Evolutionary conservation across 78 protist species (phyloP), one percentile per base, ranked within the genome.

Genomic region (Ministeria vibrans): DNA sequence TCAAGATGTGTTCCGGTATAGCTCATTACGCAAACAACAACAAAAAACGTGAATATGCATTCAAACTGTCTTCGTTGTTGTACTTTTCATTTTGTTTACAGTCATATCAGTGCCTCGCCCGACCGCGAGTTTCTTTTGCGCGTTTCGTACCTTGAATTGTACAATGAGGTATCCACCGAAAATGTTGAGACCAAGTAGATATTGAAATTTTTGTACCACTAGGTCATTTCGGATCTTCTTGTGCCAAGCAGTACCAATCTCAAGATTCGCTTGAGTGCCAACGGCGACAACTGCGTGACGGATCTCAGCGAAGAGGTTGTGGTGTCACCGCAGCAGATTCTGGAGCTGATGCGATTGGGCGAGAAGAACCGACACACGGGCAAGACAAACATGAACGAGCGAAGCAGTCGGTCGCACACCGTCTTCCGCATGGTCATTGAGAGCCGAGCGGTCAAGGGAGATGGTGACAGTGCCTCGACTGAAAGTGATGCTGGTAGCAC

Each of bases 351-450:
- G 72, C 64, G 46, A 4, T 1, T 11, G 34, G 91, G 91, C 32
- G 90, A 85, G 43, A 46, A 75, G 30, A 20, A 3, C 23, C 75
- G 98, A 7, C 83, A 72, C 74, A 36, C 81, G 36, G 95, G 93
- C 13, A 28, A 80, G 32, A 91, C 93, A 22, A 68, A 86, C 72
- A 91, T 93, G 95, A 92, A 95, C 83, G 90, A 87, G 28, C 79
- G 44, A 9, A 79, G 89, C 73, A 61, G 83, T 36, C 86, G 98
- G 39, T 91, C 96, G 27, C 98, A 95, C 88, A 82, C 95, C 42
- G 81, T 95, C 69, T 91, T 92, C 73, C 82, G 92, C 32, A 34
- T 93, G 59, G 74, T 86, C 30, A 75, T 90, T n/a, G 90, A 92
- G 62, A 64, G 84, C 71, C n/a, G n/a, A 42, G 85, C 7, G 44